Percentiles rank a stretch among this genome's conserved stretches.
Evolutionary conservation across 2,329 filamentous ascomycete species (phyloP).

Genomic region (Cordyceps fumosorosea): DNA sequence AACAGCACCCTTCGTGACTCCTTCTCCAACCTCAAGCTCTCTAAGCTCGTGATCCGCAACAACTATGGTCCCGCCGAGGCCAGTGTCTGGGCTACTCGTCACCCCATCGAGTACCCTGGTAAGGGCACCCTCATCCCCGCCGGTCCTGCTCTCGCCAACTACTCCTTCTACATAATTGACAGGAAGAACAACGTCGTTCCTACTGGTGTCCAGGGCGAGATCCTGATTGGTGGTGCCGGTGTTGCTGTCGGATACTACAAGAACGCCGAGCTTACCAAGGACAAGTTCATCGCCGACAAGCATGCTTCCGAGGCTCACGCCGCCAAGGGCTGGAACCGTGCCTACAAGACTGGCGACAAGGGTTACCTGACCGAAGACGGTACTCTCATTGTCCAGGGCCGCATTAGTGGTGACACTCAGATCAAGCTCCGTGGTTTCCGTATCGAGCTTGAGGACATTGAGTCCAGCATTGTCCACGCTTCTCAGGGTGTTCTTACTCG

Average conservation of each 20-base stretch:
- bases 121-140: conserved; percentile 18
- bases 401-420: conserved; percentile 35
- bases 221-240: conserved; percentile 30
- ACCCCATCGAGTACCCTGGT: conserved; percentile 10
- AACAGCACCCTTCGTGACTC: conserved; percentile 10
- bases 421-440: conserved; percentile 40
- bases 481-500: conserved; percentile 16
- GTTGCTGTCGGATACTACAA: conserved; percentile 36
- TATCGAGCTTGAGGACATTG: conserved; percentile 39
- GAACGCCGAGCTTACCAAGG: conserved; percentile 15
- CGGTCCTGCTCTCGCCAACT: conserved; percentile 23
- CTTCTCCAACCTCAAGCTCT: conserved; percentile 14
- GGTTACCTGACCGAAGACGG: conserved; percentile 29
- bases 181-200: conserved; percentile 17
- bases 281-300: conserved; percentile 16
- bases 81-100: conserved; percentile 14
- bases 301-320: conserved; percentile 12
- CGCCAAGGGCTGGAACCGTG: conserved; percentile 18
- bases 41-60: conserved; percentile 12
- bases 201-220: conserved; percentile 18
- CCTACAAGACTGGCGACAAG: conserved; percentile 36
- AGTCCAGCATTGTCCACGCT: conserved; percentile 18
- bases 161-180: conserved; percentile 37
- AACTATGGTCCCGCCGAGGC: conserved; percentile 15
- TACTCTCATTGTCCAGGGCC: conserved; percentile 28